Base-by-base conservation (phyloP, 805 yeast genomes). In the Cyberlindnera americana region DNA sequence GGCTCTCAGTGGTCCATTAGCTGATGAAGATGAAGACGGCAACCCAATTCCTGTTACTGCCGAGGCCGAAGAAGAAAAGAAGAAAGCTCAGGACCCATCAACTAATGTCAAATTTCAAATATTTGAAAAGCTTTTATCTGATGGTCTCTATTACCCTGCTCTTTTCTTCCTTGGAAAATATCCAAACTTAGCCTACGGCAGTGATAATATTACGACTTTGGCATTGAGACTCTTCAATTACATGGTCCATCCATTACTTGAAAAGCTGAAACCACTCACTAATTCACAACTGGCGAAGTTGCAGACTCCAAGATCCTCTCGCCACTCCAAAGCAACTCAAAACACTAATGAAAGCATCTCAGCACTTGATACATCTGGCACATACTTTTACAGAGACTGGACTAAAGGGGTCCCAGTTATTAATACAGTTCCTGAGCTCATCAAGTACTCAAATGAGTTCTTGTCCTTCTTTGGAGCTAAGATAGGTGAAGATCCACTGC, bases 1-100 rank as follows among this genome's bases (percentile, higher is more conserved):
- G 35, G 93, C 97, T 0, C 58, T 89, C 50, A 96, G 96, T 6
- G 93, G 93, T 9, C 95, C 96, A 0, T 66, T 90, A 27, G 68
- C 72, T 4, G 91, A 83, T 25, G 85, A 77, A 15, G 83, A 76
- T 18, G 77, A 70, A 7, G 66, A 63, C n/a, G 62, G 53, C 12
- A 36, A 35, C 10, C 23, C 55, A 5, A 43, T 19, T 14, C 29
- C 39, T 5, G 35, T 24, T 14, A 37, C 29, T 36, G 39, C 31
- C 11, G 42, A 34, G 15, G 46, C 33, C 5, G 32, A 16, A 7
- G 19, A 29, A 10, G 32, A 41, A 21, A 23, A 38, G 15, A 19
- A 31, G 10, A 33, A 31, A 14, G 21, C 21, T 1, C 16, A 15
- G 21, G 29, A 33, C 2, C 22, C 27, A 11, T 19, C 24, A 8